Conservation (phyloP, 2,329 filamentous ascomycete genomes). For the Triangularia setosa region DNA sequence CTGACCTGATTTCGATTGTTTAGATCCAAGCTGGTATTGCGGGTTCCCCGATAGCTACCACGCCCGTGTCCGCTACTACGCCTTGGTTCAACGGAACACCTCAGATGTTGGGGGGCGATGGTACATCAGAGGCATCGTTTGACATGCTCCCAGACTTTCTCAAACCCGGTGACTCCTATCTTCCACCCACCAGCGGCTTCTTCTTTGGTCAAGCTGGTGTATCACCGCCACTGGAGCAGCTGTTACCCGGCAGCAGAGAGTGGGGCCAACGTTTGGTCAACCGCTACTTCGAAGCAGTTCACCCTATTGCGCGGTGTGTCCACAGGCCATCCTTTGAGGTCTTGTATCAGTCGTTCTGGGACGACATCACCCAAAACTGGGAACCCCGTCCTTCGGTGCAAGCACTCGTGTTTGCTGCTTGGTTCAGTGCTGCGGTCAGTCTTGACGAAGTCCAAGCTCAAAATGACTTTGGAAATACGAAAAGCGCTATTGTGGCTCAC, state of each 20-base stretch:
- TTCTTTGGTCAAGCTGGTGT: constrained; percentile 55
- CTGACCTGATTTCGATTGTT: neutral
- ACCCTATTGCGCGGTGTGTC: constrained; percentile 63
- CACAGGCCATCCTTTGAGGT: constrained; percentile 64
- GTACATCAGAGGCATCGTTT: constrained; percentile 15
- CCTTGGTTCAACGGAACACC: neutral
- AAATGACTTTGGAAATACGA: constrained; percentile 51
- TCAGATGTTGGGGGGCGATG: constrained; percentile 1
- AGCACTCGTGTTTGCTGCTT: constrained; percentile 63
- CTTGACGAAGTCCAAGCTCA: constrained; percentile 53
- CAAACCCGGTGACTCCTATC: constrained; percentile 61
- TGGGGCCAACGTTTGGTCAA: constrained; percentile 59
- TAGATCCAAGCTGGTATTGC: constrained; percentile 23
- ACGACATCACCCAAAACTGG: constrained; percentile 52
- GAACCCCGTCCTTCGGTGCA: constrained; percentile 63
- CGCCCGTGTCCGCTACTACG: neutral
- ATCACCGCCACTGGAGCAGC: constrained; percentile 51
- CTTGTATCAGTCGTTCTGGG: constrained; percentile 64
- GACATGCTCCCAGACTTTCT: constrained; percentile 49
- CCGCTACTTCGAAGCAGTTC: constrained; percentile 66
- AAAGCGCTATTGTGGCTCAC: constrained; percentile 55
- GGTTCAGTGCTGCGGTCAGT: constrained; percentile 67
- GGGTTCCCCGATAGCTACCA: neutral
- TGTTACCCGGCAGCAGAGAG: constrained; percentile 52
- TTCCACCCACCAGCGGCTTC: constrained; percentile 64